A percentile compares a stretch with the other conserved stretches of the same genome.
Evolutionary conservation across 2,329 filamentous ascomycete species (phyloP).

Genomic region (Aspergillus intermedius): DNA sequence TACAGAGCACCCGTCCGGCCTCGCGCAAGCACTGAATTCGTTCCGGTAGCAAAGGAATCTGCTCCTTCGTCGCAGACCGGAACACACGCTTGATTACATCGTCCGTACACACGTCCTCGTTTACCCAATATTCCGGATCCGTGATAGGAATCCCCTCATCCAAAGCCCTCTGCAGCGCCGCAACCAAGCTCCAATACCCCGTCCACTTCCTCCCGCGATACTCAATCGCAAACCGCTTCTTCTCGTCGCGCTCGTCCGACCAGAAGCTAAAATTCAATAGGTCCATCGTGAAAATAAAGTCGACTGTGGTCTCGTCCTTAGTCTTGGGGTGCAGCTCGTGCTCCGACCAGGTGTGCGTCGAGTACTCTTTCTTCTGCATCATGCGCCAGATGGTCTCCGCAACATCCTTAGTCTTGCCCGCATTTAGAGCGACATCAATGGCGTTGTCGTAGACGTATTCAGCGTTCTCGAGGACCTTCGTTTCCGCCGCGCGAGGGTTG

Average conservation of each 20-base stretch:
- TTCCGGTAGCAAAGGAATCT: slow-evolving; percentile 76
- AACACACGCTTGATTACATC: slow-evolving; percentile 72
- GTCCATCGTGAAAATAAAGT: slow-evolving; percentile 97
- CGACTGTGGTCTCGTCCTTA: slow-evolving; percentile 71
- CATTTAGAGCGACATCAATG: slow-evolving; percentile 85
- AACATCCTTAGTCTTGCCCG: slow-evolving; percentile 72
- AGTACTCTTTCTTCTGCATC: slow-evolving; percentile 81
- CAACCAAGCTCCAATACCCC: slow-evolving; percentile 92
- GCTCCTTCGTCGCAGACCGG: slow-evolving; percentile 75
- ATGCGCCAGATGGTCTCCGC: slow-evolving; percentile 70
- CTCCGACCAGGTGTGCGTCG: slow-evolving; percentile 75
- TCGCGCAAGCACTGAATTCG: slow-evolving; percentile 74
- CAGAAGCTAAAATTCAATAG: slow-evolving; percentile 96
- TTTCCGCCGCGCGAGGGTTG: slow-evolving; percentile 59
- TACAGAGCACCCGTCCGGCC: slow-evolving; percentile 70
- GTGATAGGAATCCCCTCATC: slow-evolving; percentile 92
- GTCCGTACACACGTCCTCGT: slow-evolving; percentile 68
- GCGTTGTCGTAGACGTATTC: slow-evolving; percentile 87
- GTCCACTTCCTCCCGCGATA: slow-evolving; percentile 81
- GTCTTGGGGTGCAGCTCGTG: slow-evolving; percentile 84
- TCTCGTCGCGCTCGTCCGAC: slow-evolving; percentile 62
- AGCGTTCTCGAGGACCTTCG: slow-evolving; percentile 72
- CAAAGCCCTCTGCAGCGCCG: slow-evolving; percentile 74
- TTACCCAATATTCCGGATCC: slow-evolving; percentile 76
- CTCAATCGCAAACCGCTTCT: slow-evolving; percentile 70